Evolutionary conservation across 208 protist species (phyloP), one percentile per base, ranked within the genome.

Genomic region (Leishmania aethiopica): DNA sequence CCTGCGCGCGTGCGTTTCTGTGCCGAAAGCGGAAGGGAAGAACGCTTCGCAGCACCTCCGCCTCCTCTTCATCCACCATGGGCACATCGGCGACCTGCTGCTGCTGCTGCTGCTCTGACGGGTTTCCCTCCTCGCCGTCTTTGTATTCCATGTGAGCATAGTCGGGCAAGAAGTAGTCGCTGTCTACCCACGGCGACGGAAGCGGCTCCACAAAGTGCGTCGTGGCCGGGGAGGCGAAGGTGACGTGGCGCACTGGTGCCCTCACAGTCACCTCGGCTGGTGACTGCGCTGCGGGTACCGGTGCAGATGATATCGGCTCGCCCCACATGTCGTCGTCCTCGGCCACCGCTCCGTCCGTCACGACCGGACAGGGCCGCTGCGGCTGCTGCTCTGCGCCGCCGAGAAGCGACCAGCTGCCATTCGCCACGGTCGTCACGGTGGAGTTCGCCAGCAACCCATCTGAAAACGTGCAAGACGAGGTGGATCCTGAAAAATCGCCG

Each of bases 91-190:
- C 22, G 40, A 32, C 22, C 32, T 71, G 32, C 32, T 67, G 55
- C 47, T 35, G 40, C 17, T 47, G n/a, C 17, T 47, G n/a, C 6
- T 67, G 64, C 37, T 71, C 66, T 71, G 66, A 71, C 37, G 70
- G 70, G 70, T 28, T 17, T 8, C 25, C 28, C 1, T 62, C 72
- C 37, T 55, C 57, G 42, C 40, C 19, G 28, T 59, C 67, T 35
- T 82, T 85, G 75, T 81, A 85, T 64, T 85, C 77, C 82, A 85
- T 85, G 72, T 72, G 42, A 3, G 82, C 60, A 47, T 82, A 85
- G 72, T 85, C 72, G 2, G 82, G 77, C 4, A 55, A 85, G 77
- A 85, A 81, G 64, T 70, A 81, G 57, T 81, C 82, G 22, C 37
- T 13, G 49, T 64, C 62, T 25, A 72, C 62, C 82, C 82, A 85